Evolutionary conservation across 495 filamentous ascomycete species (phyloP).

Genomic region (Podospora didyma): DNA sequence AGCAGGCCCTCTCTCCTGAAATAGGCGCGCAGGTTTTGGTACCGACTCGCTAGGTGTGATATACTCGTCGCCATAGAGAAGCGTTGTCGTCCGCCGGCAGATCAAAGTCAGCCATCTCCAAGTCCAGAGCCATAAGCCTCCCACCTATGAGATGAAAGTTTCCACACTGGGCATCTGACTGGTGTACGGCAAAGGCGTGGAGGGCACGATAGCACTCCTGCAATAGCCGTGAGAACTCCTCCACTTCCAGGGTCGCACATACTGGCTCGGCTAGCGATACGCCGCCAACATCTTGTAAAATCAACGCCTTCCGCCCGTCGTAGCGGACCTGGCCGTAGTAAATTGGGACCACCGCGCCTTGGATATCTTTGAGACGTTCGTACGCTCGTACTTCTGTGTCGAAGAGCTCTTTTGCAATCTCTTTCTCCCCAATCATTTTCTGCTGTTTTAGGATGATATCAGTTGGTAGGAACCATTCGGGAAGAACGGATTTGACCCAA

Average conservation of each 20-base stretch:
- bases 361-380: not conserved
- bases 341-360: constrained; percentile 8
- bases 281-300: constrained; percentile 4
- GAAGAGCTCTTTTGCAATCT: not conserved
- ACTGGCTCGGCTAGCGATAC: constrained; percentile 4
- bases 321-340: constrained; percentile 1
- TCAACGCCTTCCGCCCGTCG: constrained; percentile 2
- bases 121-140: constrained; percentile 2
- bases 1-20: too few relatives aligned
- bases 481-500: not conserved
- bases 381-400: constrained; percentile 3
- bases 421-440: not conserved
- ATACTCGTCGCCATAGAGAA: constrained; percentile 1
- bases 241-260: constrained; percentile 5
- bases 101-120: constrained; percentile 4
- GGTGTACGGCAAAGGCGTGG: constrained; percentile 9
- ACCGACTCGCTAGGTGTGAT: constrained; percentile 1
- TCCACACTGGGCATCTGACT: constrained; percentile 3
- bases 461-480: constrained; percentile 2
- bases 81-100: constrained; percentile 2
- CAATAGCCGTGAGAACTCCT: constrained; percentile 9
- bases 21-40: too few relatives aligned
- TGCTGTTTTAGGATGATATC: constrained; percentile 3
- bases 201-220: constrained; percentile 9
- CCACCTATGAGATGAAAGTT: constrained; percentile 9